These are phyloP conservation scores for Hygrophila difformis DNA, from an alignment of 257 asterid genomes.

Conservation along the genomic window DNA sequence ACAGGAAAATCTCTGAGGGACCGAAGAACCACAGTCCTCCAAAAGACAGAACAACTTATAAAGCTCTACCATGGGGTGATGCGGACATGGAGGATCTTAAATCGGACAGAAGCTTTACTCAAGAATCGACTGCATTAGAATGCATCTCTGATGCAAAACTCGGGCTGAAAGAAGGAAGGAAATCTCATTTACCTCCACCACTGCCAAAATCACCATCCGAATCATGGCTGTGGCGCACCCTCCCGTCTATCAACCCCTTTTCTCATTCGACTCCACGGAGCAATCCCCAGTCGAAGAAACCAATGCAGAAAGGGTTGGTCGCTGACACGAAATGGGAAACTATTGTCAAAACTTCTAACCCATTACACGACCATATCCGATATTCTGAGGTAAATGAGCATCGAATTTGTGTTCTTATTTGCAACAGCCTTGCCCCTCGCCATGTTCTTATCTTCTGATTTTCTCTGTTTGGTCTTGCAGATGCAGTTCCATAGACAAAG, in stretches of 20 bases:
- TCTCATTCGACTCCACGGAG: conserved; percentile 34
- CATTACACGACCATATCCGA: conserved; percentile 39
- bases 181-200: conserved; percentile 75
- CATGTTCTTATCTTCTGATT: too few relatives aligned
- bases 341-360: conserved; percentile 60
- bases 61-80: conserved; percentile 9
- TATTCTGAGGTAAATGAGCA: conserved; percentile 66
- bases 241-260: conserved; percentile 66
- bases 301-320: conserved; percentile 27
- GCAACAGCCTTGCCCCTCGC: too few relatives aligned
- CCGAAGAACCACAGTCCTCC: conserved; percentile 19
- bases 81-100: conserved; percentile 14
- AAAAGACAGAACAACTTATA: conserved; percentile 15
- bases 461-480: too few relatives aligned
- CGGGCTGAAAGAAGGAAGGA: conserved; percentile 8
- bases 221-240: conserved; percentile 87
- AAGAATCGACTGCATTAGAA: conserved; percentile 16
- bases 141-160: conserved; percentile 15
- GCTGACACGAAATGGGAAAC: conserved; percentile 72
- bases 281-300: conserved; percentile 36
- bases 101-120: conserved; percentile 11
- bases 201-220: conserved; percentile 96
- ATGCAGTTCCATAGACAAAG: too few relatives aligned
- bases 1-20: conserved; percentile 14
- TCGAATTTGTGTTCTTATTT: too few relatives aligned